Evolutionary conservation across 176 grass and related monocot genomes (phyloP).

Genomic region (Cocos nucifera): DNA sequence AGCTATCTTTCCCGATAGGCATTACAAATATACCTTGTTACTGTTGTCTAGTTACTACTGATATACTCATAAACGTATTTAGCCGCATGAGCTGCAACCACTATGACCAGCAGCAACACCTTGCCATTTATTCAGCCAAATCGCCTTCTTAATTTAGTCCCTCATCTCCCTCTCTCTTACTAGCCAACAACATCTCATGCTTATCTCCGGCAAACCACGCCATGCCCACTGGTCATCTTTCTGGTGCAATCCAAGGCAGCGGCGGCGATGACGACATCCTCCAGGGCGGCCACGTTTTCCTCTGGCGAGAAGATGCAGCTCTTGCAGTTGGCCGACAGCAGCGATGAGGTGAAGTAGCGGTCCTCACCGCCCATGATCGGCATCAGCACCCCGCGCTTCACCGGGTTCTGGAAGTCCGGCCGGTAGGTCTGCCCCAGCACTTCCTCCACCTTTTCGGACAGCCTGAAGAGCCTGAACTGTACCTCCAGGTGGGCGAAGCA

Average conservation of each 20-base stretch:
- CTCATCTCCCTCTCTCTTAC: too few relatives aligned
- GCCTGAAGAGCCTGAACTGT: conserved; percentile 6
- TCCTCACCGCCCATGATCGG: conserved; percentile 8
- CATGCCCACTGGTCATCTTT: neutral
- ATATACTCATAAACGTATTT: too few relatives aligned
- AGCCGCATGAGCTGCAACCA: too few relatives aligned
- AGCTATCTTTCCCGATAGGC: too few relatives aligned
- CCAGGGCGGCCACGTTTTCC: too few relatives aligned
- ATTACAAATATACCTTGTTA: too few relatives aligned
- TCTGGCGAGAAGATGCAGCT: neutral
- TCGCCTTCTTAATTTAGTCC: too few relatives aligned
- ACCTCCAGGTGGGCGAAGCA: conserved; percentile 1
- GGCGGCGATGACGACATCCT: too few relatives aligned
- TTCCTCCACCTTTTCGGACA: conserved; percentile 3
- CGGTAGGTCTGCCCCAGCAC: conserved; percentile 9
- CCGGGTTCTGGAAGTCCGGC: neutral
- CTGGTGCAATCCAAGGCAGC: neutral
- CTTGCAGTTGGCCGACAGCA: neutral
- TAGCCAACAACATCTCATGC: too few relatives aligned
- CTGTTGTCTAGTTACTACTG: too few relatives aligned
- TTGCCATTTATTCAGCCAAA: too few relatives aligned
- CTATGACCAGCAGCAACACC: too few relatives aligned
- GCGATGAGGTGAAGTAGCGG: neutral
- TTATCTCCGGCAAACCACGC: conserved; percentile 1
- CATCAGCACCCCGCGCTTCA: conserved; percentile 5